Evolutionary conservation across 2,329 filamentous ascomycete species (phyloP).

Genomic region (Penicillium capsulatum): DNA sequence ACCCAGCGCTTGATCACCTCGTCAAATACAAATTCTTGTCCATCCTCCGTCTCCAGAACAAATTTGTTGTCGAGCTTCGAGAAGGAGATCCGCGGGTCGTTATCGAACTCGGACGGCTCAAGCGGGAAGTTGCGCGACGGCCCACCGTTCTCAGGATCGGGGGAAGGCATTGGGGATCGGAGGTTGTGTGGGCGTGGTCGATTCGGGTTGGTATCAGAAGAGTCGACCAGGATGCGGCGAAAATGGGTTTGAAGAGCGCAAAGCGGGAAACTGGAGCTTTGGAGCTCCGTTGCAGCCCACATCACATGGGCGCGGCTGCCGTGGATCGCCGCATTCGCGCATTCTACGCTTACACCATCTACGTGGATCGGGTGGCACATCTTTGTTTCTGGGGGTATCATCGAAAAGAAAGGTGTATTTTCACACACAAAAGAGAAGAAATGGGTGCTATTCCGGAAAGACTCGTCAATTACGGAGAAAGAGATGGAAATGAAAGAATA

Average conservation of each 20-base stretch:
- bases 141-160: conserved; percentile 16
- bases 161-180: conserved; percentile 21
- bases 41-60: conserved; percentile 78
- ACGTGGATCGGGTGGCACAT: not conserved
- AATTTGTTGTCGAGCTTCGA: conserved; percentile 78
- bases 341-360: not conserved
- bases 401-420: conserved; percentile 13
- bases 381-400: no score
- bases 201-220: not conserved
- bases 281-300: conserved; percentile 3
- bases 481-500: no score
- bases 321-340: conserved; percentile 1
- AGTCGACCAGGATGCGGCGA: not conserved
- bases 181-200: not conserved
- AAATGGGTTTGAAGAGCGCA: not conserved
- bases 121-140: conserved; percentile 43
- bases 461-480: no score
- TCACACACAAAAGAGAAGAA: not conserved
- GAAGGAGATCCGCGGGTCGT: conserved; percentile 78
- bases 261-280: conserved; percentile 11
- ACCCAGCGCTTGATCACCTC: conserved; percentile 68
- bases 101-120: conserved; percentile 65
- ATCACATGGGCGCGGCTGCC: conserved; percentile 9
- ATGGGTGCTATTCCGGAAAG: conserved; percentile 1
- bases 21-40: conserved; percentile 81